Conservation (phyloP, 2,329 filamentous ascomycete species). For the Lasiodiplodia theobromae region DNA sequence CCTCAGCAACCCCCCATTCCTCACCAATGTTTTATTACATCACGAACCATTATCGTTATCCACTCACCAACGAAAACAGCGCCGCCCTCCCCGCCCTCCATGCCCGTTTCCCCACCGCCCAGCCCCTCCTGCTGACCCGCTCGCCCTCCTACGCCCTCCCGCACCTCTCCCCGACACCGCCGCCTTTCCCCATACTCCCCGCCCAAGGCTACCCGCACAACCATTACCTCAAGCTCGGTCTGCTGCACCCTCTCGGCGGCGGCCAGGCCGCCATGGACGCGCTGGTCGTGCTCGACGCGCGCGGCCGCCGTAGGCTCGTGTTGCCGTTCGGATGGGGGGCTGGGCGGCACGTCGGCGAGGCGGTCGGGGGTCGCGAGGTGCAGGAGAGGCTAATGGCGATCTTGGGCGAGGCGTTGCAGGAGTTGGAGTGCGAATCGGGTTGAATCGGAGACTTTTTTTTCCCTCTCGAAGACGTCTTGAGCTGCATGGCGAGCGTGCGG, state of each 20-base stretch:
- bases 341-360: conserved; percentile 42
- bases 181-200: conserved; percentile 9
- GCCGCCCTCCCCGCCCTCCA: conserved; percentile 19
- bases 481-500: not conserved
- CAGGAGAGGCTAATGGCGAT: conserved; percentile 37
- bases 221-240: conserved; percentile 49
- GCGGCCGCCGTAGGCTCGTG: conserved; percentile 47
- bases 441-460: no score
- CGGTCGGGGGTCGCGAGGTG: conserved; percentile 41
- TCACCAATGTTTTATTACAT: not conserved
- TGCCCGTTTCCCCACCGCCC: conserved; percentile 8
- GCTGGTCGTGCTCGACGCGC: conserved; percentile 51
- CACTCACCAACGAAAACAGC: conserved; percentile 8
- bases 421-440: conserved; percentile 12
- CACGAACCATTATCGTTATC: not conserved
- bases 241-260: conserved; percentile 54
- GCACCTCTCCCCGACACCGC: not conserved
- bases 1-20: no score
- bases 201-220: conserved; percentile 36
- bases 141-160: not conserved
- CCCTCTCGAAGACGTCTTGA: not conserved
- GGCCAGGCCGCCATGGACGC: conserved; percentile 53
- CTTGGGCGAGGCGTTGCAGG: not conserved
- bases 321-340: conserved; percentile 56
- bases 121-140: conserved; percentile 25